Base-by-base conservation (phyloP, 1,139 yeast species). In the Taphrina deformans region DNA sequence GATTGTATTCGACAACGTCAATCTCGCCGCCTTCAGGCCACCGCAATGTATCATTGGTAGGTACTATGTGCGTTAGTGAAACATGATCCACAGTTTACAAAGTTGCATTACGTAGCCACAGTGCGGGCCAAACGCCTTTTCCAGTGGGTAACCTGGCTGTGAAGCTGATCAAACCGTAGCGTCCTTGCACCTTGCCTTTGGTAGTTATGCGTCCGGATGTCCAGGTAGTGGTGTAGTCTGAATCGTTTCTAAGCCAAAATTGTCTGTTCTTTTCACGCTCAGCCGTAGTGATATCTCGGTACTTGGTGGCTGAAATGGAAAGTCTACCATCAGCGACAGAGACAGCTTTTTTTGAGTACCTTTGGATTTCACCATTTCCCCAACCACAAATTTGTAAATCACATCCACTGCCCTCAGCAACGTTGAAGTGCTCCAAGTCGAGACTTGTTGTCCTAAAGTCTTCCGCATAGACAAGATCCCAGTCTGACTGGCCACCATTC, bases 321-420 rank as follows among this genome's bases (percentile, higher is more conserved):
- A 48, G 53, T 27, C 35, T 24, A 9, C 53, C 53, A 48, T 48
- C 53, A 14, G 35, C 35, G 14, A 27, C 35, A 27, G 9, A 18
- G 21, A 48, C 35, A 7, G 53, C 33, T 12, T 33, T 26, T n/a
- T 23, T 48, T 7, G 33, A 10, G 35, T 48, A 48, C 3, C 21
- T 48, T 16, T 48, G 53, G 10, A 48, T 48, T 12, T 48, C 53
- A n/a, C 35, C 53, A 48, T 48, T 48, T 1, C 53, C 53, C 53
- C 53, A 48, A 23, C 53, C 53, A 29, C 53, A 48, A 3, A 48
- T 26, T 21, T 16, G 14, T 38, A 26, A 18, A 12, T 26, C 35
- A 23, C 53, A 48, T 3, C 53, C 53, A 29, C 9, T 48, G 2
- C 53, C 53, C 27, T 26, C 35, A 18, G 23, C 53, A 2, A 27